Percentiles rank a stretch among this genome's conserved stretches.
phyloP scores from a whole-genome alignment of 148 eudicot species.

The Camellia lanceoleosa region DNA sequence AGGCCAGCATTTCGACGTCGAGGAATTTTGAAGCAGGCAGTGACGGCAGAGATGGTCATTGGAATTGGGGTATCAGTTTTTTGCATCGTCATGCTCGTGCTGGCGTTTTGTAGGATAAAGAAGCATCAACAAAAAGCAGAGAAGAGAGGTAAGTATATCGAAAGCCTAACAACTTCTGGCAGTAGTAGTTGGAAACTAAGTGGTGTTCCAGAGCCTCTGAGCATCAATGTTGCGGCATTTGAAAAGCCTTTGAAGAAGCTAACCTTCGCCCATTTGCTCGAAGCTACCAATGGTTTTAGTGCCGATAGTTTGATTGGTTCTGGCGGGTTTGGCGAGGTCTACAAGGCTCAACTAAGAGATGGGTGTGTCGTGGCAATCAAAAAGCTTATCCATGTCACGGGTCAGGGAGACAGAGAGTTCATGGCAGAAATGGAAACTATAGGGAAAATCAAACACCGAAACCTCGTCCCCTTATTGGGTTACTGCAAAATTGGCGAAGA shows the following conservation, averaged over 20 bases:
- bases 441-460: constrained; percentile 50
- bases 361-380: constrained; percentile 50
- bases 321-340: constrained; percentile 58
- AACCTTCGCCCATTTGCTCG: constrained; percentile 47
- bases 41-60: constrained; percentile 40
- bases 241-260: constrained; percentile 51
- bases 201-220: constrained; percentile 47
- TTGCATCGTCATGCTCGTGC: constrained; percentile 26
- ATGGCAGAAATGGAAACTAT: constrained; percentile 61
- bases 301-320: constrained; percentile 46
- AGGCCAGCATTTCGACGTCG: background rate
- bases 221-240: constrained; percentile 54
- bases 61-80: constrained; percentile 33
- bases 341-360: constrained; percentile 46
- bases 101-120: constrained; percentile 32
- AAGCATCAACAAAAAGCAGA: constrained; percentile 23
- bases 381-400: constrained; percentile 44
- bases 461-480: constrained; percentile 49
- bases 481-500: constrained; percentile 56
- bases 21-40: constrained; percentile 15
- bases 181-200: constrained; percentile 52
- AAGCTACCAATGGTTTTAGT: constrained; percentile 54
- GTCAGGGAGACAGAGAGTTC: constrained; percentile 54
- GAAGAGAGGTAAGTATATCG: constrained; percentile 40
- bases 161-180: constrained; percentile 51